These are phyloP conservation scores for Penicillium sp. DNA, from an alignment of 2,329 filamentous ascomycete genomes.

Conservation along the genomic window DNA sequence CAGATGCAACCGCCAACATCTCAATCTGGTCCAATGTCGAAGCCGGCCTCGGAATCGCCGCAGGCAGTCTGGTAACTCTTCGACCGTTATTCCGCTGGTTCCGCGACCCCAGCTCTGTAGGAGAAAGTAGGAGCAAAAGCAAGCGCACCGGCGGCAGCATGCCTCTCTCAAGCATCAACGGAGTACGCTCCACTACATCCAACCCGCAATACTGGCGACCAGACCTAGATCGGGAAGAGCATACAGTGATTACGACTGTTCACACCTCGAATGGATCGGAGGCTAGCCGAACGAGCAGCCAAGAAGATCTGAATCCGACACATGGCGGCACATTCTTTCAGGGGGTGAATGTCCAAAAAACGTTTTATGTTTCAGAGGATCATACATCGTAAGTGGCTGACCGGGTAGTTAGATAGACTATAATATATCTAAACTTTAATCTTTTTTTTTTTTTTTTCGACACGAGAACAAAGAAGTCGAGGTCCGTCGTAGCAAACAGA, in stretches of 20 bases:
- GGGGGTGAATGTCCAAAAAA: conserved; percentile 38
- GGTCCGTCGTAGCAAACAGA: too few species aligned
- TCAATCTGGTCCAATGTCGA: conserved; percentile 46
- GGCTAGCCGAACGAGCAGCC: conserved; percentile 33
- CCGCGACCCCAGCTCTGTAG: conserved; percentile 29
- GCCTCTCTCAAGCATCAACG: conserved; percentile 34
- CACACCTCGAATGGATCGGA: conserved; percentile 23
- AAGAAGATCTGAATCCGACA: conserved; percentile 35
- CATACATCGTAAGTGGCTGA: conserved; percentile 7
- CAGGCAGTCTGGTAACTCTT: conserved; percentile 51
- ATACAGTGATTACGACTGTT: conserved; percentile 30
- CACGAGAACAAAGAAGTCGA: too few species aligned
- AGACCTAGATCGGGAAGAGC: conserved; percentile 30
- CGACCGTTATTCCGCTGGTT: conserved; percentile 50
- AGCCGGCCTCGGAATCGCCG: conserved; percentile 44
- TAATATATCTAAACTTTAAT: background rate
- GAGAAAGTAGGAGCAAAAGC: conserved; percentile 20
- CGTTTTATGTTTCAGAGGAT: conserved; percentile 34
- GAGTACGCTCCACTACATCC: conserved; percentile 16
- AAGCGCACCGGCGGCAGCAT: conserved; percentile 31
- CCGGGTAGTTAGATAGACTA: background rate
- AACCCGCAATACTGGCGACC: conserved; percentile 34
- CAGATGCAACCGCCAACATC: conserved; percentile 37
- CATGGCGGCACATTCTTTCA: conserved; percentile 21
- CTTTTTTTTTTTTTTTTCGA: too few species aligned